Evolutionary conservation across 805 yeast genomes (phyloP), one percentile per base, ranked within the genome.

Genomic region (Metschnikowia corniflorae): DNA sequence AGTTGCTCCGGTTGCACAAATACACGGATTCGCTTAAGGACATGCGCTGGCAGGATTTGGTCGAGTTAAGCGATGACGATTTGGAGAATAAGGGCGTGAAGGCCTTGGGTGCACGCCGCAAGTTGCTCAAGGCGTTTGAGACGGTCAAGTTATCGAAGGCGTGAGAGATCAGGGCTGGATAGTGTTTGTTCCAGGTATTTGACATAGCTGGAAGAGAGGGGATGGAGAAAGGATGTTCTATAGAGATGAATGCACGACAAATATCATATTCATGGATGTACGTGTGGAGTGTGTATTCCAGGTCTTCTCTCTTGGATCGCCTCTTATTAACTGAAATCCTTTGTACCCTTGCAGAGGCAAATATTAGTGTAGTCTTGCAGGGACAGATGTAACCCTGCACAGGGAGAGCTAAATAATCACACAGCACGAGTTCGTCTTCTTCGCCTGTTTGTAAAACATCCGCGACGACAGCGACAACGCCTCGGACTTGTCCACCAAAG

Each of bases 361-460:
- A n/a, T n/a, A n/a, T n/a, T n/a, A n/a, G n/a, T n/a, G n/a, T n/a
- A n/a, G n/a, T n/a, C n/a, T n/a, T n/a, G n/a, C n/a, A n/a, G n/a
- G n/a, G n/a, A n/a, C n/a, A n/a, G n/a, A n/a, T n/a, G n/a, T n/a
- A n/a, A n/a, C n/a, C n/a, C n/a, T n/a, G n/a, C n/a, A n/a, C n/a
- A n/a, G n/a, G n/a, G n/a, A n/a, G n/a, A n/a, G n/a, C 38, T 39
- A 57, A 26, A 57, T 50, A 37, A 57, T 50, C 16, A 48, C 50
- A 38, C 62, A 57, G 40, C 62, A 57, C 23, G 60, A 54, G 44
- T 57, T 57, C 38, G 74, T 68, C 51, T 89, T 91, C 72, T 93
- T 88, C 22, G 98, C 97, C 63, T 91, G 96, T 58, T 87, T 89
- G 71, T 91, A 93, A 60, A 93, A 93, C 85, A 88, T 87, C 58